Evolutionary conservation across 306 rosid genomes (phyloP), one percentile per base, ranked within the genome.

Genomic region (Rosa persica): DNA sequence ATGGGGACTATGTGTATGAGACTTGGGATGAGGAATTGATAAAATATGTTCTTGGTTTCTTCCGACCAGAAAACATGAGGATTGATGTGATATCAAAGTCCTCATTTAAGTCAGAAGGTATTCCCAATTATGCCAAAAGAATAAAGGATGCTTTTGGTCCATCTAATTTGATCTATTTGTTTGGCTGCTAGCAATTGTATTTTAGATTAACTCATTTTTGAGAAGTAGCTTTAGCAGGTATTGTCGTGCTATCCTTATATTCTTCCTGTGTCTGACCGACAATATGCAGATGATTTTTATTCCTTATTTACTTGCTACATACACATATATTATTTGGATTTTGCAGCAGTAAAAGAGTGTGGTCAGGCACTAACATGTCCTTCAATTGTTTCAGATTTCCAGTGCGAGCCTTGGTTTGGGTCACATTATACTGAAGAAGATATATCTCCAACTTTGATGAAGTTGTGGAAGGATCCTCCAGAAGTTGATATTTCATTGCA

Each of bases 61-160:
- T 95, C 51, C 78, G 85, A 64, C 99, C 98, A 19, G 94, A 95
- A 80, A 91, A 95, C 87, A 93, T 95, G 99, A 90, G 99, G 85
- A 70, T 93, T 76, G 98, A 93, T 81, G 90, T 88, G 78, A 81
- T 91, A 51, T 93, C 99, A 46, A 93, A 93, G 88, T 85, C 85
- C 75, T 86, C 86, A 76, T 84, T 49, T 9, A 87, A 83, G 72
- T 82, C 86, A 25, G 86, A 89, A 88, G 93, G 99, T 93, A 80
- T 74, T 51, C 69, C 36, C 68, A 62, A 46, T 2, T 23, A 39
- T 17, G 20, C 8, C 30, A 36, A 10, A 9, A 9, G 20, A 23
- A 16, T n/a, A 5, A 9, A 34, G 43, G 34, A 8, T 27, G 40
- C 2, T 11, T 66, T 54, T 83, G 72, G 52, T 83, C 75, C 68